phyloP scores from a whole-genome alignment of 768 basidiomycete species.

The Chalciporus pseudorubinellus region DNA sequence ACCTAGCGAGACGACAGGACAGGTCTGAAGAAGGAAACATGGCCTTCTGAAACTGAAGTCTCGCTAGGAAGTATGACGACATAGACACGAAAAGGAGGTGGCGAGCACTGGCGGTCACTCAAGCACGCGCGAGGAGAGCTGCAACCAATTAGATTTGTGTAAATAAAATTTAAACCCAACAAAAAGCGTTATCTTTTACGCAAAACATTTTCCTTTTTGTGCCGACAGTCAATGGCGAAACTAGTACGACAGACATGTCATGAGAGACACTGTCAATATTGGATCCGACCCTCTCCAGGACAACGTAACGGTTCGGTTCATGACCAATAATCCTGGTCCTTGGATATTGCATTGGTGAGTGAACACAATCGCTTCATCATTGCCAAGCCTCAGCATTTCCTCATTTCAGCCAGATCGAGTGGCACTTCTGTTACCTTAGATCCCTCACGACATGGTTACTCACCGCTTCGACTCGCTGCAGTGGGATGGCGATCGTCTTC shows the following conservation, averaged over 20 bases:
- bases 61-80: too few relatives aligned
- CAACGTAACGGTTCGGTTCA: conserved; percentile 55
- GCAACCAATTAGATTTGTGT: too few relatives aligned
- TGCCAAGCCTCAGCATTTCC: not conserved
- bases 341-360: conserved; percentile 24
- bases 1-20: too few relatives aligned
- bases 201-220: too few relatives aligned
- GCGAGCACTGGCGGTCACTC: too few relatives aligned
- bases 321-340: conserved; percentile 56
- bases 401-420: conserved; percentile 14
- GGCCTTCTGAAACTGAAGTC: too few relatives aligned
- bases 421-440: conserved; percentile 3
- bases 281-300: conserved; percentile 32
- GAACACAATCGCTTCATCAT: not conserved
- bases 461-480: not conserved
- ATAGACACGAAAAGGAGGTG: too few relatives aligned
- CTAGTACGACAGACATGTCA: conserved; percentile 49
- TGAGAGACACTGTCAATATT: conserved; percentile 47
- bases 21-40: conserved; percentile 17
- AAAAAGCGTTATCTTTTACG: too few relatives aligned
- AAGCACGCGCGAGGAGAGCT: too few relatives aligned
- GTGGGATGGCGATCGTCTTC: not conserved
- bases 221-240: conserved; percentile 40
- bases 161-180: too few relatives aligned
- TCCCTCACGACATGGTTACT: not conserved